Evolutionary conservation across 2,329 filamentous ascomycete genomes (phyloP).

Genomic region (Calonectria ilicicola): DNA sequence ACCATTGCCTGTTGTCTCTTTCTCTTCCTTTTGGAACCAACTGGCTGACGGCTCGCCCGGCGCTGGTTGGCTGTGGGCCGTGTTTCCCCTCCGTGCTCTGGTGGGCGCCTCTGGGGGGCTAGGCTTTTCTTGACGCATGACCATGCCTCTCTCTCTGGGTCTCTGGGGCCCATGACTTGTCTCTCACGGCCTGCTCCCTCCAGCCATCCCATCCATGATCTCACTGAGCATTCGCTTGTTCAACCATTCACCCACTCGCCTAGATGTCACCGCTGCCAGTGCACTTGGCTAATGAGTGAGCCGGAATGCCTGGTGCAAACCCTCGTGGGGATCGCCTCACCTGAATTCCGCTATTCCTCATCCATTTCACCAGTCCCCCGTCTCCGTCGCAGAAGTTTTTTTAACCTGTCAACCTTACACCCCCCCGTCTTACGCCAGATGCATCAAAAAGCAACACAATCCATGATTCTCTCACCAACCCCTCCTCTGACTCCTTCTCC

Average conservation of each 20-base stretch:
- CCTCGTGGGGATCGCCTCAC: slow-evolving; percentile 1
- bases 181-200: slow-evolving; percentile 15
- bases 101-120: neutral
- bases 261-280: neutral
- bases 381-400: neutral
- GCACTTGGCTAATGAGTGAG: neutral
- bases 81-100: neutral
- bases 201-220: slow-evolving; percentile 30
- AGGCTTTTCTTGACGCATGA: slow-evolving; percentile 24
- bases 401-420: neutral
- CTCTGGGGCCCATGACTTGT: neutral
- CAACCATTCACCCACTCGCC: neutral
- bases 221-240: slow-evolving; percentile 1
- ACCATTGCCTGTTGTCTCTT: slow-evolving; percentile 1
- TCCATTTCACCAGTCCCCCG: slow-evolving; percentile 1
- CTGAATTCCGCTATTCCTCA: neutral
- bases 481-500: neutral
- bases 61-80: neutral
- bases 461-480: neutral
- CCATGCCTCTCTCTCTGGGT: slow-evolving; percentile 19
- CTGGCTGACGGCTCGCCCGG: neutral
- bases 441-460: slow-evolving; percentile 5
- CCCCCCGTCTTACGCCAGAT: neutral
- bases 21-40: neutral
- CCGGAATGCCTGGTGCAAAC: neutral